Base-by-base conservation (phyloP, 129 eudicot species). In the Pulicaria dysenterica region DNA sequence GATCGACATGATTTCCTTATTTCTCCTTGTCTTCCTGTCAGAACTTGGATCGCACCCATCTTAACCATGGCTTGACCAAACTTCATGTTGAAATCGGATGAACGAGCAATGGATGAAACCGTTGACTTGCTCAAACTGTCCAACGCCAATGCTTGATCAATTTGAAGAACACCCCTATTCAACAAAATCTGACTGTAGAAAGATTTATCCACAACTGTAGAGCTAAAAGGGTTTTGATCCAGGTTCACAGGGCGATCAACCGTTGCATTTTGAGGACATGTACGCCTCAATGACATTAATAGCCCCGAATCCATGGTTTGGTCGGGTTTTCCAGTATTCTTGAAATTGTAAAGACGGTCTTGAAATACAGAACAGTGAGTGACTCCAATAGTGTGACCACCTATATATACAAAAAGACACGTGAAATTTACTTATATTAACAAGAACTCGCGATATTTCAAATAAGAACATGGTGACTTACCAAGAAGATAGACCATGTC, bases 401-500 rank as follows among this genome's bases (percentile, higher is more conserved):
- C 92, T 86, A 16, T 58, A 64, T 19, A 54, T 12, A 36, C 39
- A 54, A 36, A 4, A 38, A 1, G n/a, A 46, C 56, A 42, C 36
- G 47, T 8, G 49, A 54, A 16, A 4, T 15, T 59, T 24, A 24
- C 2, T 24, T 24, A n/a, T 17, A 45, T 44, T 11, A 47, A 47
- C 8, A 0, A 14, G 10, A 11, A 47, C 4, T 19, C 24, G 6
- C 46, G 8, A 46, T 11, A 9, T 10, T 5, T 45, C 41, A 2
- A 10, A 16, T 19, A 12, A 9, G 4, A 16, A 15, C 17, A 45
- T 17, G 43, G 16, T 8, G 39, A 34, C 17, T 13, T 77, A 86
- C 96, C 96, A 12, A 85, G 80, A 62, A 88, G 92, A 79, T 81
- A 76, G 39, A 88, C 73, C 89, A 91, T 79, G 66, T 91, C 92